These are phyloP conservation scores for Candida loeiensis DNA, from an alignment of 805 yeast genomes.

Conservation along the genomic window DNA sequence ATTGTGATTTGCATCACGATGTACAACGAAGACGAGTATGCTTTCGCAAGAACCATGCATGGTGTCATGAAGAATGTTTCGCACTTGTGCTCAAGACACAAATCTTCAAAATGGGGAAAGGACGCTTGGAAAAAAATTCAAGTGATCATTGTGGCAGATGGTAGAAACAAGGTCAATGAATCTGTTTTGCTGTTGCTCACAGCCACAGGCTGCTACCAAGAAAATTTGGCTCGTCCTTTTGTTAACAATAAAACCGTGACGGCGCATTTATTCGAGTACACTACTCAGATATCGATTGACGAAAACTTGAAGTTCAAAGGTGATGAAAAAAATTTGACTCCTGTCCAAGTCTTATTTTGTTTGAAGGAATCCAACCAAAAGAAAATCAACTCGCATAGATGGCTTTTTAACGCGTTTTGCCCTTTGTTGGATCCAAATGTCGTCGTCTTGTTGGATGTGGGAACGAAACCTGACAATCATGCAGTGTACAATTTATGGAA, in stretches of 20 bases:
- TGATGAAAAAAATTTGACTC: slow-evolving; percentile 84
- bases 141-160: slow-evolving; percentile 88
- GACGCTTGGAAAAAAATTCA: slow-evolving; percentile 97
- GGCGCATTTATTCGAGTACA: slow-evolving; percentile 93
- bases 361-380: slow-evolving; percentile 88
- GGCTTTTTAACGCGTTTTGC: slow-evolving; percentile 95
- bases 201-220: slow-evolving; percentile 96
- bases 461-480: slow-evolving; percentile 86
- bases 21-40: slow-evolving; percentile 92
- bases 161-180: slow-evolving; percentile 82
- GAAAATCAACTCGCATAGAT: slow-evolving; percentile 94
- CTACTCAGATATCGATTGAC: slow-evolving; percentile 92
- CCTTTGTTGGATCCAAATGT: slow-evolving; percentile 91
- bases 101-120: slow-evolving; percentile 89
- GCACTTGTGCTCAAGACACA: slow-evolving; percentile 75
- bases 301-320: slow-evolving; percentile 87
- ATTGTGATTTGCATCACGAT: slow-evolving; percentile 89
- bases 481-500: slow-evolving; percentile 96
- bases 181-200: slow-evolving; percentile 85
- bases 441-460: slow-evolving; percentile 89
- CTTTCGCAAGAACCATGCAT: slow-evolving; percentile 91
- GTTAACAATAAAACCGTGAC: slow-evolving; percentile 90
- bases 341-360: slow-evolving; percentile 91
- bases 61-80: slow-evolving; percentile 91
- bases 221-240: slow-evolving; percentile 90